phyloP scores from a whole-genome alignment of 2,329 filamentous ascomycete species.

The Podosphaera fusca region DNA sequence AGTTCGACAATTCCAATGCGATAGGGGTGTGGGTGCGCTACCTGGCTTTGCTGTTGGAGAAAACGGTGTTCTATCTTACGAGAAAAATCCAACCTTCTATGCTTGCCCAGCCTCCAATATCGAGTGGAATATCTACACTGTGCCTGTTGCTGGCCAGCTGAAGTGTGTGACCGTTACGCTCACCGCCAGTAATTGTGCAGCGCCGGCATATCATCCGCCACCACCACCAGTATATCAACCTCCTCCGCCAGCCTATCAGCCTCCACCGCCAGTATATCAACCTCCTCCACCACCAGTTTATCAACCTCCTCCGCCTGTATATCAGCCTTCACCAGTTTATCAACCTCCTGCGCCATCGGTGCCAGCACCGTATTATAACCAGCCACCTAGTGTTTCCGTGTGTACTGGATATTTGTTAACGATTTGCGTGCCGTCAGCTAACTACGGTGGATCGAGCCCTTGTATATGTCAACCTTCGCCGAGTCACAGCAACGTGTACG shows the following conservation, averaged over 20 bases:
- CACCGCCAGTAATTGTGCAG: slow-evolving; percentile 18
- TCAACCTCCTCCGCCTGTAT: background rate
- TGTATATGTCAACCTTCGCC: background rate
- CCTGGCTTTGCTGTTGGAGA: slow-evolving; percentile 32
- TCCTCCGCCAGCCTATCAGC: background rate
- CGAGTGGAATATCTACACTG: slow-evolving; percentile 31
- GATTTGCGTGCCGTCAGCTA: background rate
- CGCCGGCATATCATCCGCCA: background rate
- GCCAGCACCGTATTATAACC: background rate
- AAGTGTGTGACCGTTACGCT: slow-evolving; percentile 28
- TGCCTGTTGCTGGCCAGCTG: slow-evolving; percentile 19
- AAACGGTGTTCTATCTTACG: slow-evolving; percentile 27
- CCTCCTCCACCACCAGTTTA: background rate
- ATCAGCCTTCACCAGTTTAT: background rate
- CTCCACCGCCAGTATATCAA: too few relatives aligned
- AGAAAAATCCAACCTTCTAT: slow-evolving; percentile 28
- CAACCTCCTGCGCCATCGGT: too few relatives aligned
- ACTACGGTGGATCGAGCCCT: background rate
- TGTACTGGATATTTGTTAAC: background rate
- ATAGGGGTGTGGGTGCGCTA: slow-evolving; percentile 25
- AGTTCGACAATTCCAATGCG: slow-evolving; percentile 18
- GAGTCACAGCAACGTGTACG: background rate
- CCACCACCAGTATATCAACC: background rate
- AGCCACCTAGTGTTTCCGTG: background rate
- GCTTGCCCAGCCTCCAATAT: slow-evolving; percentile 32